Percentiles rank a stretch among this genome's conserved stretches.
Conservation (phyloP, 305 asterid species). For the Caryopteris hybrid region DNA sequence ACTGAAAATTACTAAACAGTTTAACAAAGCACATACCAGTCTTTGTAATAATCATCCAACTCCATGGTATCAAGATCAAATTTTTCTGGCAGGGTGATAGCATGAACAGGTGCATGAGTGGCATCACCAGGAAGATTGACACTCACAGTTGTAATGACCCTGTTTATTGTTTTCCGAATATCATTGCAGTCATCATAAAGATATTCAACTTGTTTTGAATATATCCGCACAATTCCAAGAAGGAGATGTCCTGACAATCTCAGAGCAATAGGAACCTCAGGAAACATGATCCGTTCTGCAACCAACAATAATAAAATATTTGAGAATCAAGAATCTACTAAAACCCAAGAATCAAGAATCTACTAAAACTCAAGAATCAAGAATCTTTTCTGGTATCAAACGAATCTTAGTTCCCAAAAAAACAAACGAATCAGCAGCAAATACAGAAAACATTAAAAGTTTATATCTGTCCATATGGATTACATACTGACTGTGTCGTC, state of each 20-base stretch:
- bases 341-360: not conserved
- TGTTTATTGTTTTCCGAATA: constrained; percentile 37
- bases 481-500: constrained; percentile 62
- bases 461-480: not conserved
- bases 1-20: not conserved
- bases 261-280: constrained; percentile 85
- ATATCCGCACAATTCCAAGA: constrained; percentile 88
- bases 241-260: constrained; percentile 92
- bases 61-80: constrained; percentile 62
- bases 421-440: not conserved
- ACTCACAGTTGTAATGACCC: constrained; percentile 34
- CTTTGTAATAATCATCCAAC: constrained; percentile 35
- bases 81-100: constrained; percentile 70
- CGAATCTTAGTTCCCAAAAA: not conserved
- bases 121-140: constrained; percentile 71
- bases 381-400: not conserved
- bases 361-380: not conserved
- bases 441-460: not conserved
- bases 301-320: not conserved
- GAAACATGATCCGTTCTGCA: constrained; percentile 71
- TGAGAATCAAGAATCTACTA: not conserved
- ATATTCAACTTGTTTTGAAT: constrained; percentile 87
- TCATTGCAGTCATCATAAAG: constrained; percentile 63
- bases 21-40: constrained; percentile 39
- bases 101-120: constrained; percentile 52